These are phyloP conservation scores for Paramyrothecium sp. DNA, from an alignment of 2,329 filamentous ascomycete species.

Conservation along the genomic window DNA sequence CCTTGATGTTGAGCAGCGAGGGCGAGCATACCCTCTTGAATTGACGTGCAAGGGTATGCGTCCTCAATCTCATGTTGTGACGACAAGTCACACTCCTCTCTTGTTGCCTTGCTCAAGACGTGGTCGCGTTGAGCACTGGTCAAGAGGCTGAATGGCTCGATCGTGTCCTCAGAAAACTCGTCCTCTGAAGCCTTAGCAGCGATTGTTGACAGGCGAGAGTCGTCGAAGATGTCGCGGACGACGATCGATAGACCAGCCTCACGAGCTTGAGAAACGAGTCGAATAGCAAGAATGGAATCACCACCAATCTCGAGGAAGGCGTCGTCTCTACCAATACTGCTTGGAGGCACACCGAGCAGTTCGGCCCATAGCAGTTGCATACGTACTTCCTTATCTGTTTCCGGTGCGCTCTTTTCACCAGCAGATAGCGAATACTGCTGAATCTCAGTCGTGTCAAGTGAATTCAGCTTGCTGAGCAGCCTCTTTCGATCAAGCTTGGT, in stretches of 20 bases:
- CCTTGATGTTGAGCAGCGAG: not conserved
- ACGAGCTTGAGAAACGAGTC: slow-evolving; percentile 8
- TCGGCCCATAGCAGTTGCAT: slow-evolving; percentile 8
- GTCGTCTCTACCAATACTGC: slow-evolving; percentile 25
- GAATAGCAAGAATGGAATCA: slow-evolving; percentile 22
- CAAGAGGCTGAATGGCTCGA: not conserved
- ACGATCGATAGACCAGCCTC: slow-evolving; percentile 5
- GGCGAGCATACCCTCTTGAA: not conserved
- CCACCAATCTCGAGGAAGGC: slow-evolving; percentile 24
- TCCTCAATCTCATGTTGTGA: not conserved
- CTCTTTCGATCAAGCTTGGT: slow-evolving; percentile 14
- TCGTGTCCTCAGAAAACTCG: not conserved
- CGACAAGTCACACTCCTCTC: not conserved
- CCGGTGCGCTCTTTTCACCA: not conserved
- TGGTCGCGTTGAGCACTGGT: not conserved
- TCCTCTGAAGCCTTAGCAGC: not conserved
- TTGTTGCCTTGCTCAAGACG: not conserved
- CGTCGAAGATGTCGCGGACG: slow-evolving; percentile 12
- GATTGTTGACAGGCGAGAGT: slow-evolving; percentile 9
- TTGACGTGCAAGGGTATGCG: not conserved
- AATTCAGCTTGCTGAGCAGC: not conserved
- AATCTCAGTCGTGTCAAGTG: not conserved
- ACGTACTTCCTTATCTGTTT: slow-evolving; percentile 2
- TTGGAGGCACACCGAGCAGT: not conserved
- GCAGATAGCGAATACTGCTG: not conserved